Percentiles rank a stretch among this genome's conserved stretches.
These are phyloP conservation scores for Amanita thiersii DNA, from an alignment of 768 basidiomycete genomes.

Conservation along the genomic window DNA sequence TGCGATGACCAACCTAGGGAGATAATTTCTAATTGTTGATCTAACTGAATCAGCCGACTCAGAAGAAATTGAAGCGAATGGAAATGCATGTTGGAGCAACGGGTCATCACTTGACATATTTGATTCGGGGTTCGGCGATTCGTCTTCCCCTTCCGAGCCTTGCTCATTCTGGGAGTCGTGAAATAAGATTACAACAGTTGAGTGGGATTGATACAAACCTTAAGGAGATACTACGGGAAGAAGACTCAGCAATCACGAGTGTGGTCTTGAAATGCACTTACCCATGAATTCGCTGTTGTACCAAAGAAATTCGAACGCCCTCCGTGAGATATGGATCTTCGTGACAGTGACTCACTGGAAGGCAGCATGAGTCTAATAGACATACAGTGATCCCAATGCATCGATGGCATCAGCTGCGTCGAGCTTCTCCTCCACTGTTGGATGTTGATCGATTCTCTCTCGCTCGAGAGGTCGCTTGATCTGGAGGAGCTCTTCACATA, in stretches of 20 bases:
- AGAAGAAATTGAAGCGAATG: slow-evolving; percentile 37
- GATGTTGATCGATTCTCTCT: slow-evolving; percentile 34
- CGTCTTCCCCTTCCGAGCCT: slow-evolving; percentile 46
- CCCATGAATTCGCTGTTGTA: slow-evolving; percentile 61
- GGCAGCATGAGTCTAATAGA: slow-evolving; percentile 10
- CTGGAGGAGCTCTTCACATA: slow-evolving; percentile 51
- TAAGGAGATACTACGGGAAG: slow-evolving; percentile 47
- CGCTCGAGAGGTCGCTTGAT: slow-evolving; percentile 64
- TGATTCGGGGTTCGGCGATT: slow-evolving; percentile 24
- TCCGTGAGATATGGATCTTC: slow-evolving; percentile 52
- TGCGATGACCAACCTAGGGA: slow-evolving; percentile 35
- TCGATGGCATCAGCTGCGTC: slow-evolving; percentile 52
- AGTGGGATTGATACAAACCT: slow-evolving; percentile 30
- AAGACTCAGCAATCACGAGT: slow-evolving; percentile 10
- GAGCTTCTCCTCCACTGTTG: slow-evolving; percentile 29
- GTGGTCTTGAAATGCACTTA: slow-evolving; percentile 22
- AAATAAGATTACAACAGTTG: slow-evolving; percentile 6
- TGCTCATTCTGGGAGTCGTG: slow-evolving; percentile 47
- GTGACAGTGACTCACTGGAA: slow-evolving; percentile 5
- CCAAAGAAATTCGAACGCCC: slow-evolving; percentile 63
- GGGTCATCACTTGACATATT: slow-evolving; percentile 44
- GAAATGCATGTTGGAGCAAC: slow-evolving; percentile 55
- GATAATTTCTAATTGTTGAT: slow-evolving; percentile 31
- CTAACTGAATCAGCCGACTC: slow-evolving; percentile 37
- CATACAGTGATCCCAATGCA: slow-evolving; percentile 57